phyloP scores from a whole-genome alignment of 2,329 filamentous ascomycete genomes.

The Neofusicoccum sp. region DNA sequence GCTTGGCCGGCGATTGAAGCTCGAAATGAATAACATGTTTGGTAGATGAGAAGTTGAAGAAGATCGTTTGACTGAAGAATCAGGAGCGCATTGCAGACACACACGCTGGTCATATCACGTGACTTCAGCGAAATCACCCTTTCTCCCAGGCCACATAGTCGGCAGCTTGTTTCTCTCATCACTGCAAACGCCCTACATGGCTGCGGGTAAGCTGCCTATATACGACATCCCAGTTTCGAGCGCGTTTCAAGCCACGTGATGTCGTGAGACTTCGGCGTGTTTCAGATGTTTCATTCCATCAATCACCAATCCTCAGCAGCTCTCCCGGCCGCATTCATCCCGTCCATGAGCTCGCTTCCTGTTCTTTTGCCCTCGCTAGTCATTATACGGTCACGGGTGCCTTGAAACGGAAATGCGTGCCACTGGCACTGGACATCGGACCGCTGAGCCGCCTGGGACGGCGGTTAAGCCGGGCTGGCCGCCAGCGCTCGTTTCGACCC shows the following conservation, averaged over 20 bases:
- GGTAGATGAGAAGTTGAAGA: no score
- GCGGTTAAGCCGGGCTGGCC: background rate
- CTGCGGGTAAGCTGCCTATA: background rate
- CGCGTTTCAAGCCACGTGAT: conserved; percentile 4
- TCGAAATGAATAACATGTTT: no score
- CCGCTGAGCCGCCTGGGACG: background rate
- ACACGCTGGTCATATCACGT: no score
- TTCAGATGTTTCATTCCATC: background rate
- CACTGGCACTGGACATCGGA: background rate
- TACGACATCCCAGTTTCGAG: no score
- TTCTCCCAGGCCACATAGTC: no score
- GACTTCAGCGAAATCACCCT: no score
- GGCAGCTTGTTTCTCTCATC: no score
- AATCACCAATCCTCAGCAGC: background rate
- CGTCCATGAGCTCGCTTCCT: background rate
- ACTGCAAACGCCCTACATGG: no score
- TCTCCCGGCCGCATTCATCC: background rate
- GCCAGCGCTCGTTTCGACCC: background rate
- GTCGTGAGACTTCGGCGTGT: background rate
- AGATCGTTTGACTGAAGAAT: no score
- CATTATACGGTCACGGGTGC: background rate
- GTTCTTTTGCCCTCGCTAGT: background rate
- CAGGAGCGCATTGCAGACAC: no score
- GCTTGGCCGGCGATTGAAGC: no score
- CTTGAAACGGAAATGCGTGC: background rate